These are phyloP conservation scores for Cenchrus purpureus DNA, from an alignment of 176 grass and related monocot genomes.

Conservation along the genomic window DNA sequence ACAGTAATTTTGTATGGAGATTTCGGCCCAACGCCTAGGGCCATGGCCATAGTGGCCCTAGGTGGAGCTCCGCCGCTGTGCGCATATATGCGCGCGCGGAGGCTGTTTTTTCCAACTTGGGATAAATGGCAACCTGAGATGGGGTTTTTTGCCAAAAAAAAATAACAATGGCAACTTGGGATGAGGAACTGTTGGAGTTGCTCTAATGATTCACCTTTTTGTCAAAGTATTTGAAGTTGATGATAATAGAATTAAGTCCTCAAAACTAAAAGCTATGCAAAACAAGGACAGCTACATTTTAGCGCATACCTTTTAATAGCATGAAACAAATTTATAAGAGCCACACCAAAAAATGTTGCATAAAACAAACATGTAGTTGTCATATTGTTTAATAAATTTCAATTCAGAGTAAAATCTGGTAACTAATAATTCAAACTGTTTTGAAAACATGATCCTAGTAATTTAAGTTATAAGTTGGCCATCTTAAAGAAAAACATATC, in stretches of 20 bases:
- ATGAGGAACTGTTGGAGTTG: no score
- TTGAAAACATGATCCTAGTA: background rate
- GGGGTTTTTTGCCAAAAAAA: no score
- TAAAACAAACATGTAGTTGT: background rate
- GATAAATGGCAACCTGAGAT: no score
- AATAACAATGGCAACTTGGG: no score
- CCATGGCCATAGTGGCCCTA: no score
- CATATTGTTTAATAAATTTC: background rate
- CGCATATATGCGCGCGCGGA: no score
- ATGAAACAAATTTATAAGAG: background rate
- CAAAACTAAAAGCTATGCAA: background rate
- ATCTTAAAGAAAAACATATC: background rate
- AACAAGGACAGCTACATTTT: background rate
- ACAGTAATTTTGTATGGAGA: no score
- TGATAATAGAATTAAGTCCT: slow-evolving; percentile 10
- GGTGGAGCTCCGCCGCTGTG: no score
- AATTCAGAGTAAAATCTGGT: background rate
- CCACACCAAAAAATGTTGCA: background rate
- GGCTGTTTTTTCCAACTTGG: no score
- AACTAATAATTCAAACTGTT: background rate
- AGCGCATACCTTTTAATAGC: background rate
- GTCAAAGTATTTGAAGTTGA: background rate
- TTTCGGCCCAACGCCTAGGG: no score
- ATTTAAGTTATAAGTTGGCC: background rate
- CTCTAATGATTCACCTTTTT: background rate